phyloP scores from a whole-genome alignment of 352 stramenopile genomes.

The Nothophytophthora sp. region DNA sequence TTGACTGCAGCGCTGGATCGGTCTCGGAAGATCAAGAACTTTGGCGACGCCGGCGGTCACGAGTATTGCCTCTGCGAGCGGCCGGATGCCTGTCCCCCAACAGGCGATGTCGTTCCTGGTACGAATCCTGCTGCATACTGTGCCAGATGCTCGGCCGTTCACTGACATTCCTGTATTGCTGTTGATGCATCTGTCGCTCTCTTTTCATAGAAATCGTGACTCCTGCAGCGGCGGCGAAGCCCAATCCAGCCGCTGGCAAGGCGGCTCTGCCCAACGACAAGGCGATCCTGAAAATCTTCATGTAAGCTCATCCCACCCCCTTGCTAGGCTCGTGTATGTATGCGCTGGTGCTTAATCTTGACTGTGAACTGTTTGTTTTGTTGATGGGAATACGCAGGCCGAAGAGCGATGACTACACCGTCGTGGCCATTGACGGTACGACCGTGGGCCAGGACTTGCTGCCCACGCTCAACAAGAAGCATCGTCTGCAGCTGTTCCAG shows the following conservation, averaged over 20 bases:
- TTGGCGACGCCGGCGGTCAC: conserved; percentile 85
- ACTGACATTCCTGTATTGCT: background rate
- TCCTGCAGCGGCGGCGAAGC: conserved; percentile 24
- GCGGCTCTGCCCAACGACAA: conserved; percentile 64
- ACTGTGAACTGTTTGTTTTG: too few species aligned
- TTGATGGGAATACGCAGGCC: too few species aligned
- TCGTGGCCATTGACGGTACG: conserved; percentile 79
- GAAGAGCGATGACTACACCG: conserved; percentile 89
- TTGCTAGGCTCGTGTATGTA: background rate
- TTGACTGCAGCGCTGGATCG: conserved; percentile 63
- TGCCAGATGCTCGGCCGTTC: background rate
- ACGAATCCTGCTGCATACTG: too few species aligned
- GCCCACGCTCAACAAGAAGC: conserved; percentile 88
- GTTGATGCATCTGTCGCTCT: conserved; percentile 1
- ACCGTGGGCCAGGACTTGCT: conserved; percentile 82
- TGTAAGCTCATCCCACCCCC: conserved; percentile 66
- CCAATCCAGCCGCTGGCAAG: conserved; percentile 38
- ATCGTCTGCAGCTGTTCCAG: conserved; percentile 83
- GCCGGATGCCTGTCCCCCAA: conserved; percentile 80
- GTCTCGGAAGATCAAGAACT: conserved; percentile 90
- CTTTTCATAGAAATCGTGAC: conserved; percentile 26
- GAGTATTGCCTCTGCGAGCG: conserved; percentile 89
- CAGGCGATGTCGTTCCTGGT: conserved; percentile 51
- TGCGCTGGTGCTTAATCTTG: background rate
- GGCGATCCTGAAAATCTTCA: conserved; percentile 88